Conservation (phyloP, 495 filamentous ascomycete genomes). For the Niebla homalea region DNA sequence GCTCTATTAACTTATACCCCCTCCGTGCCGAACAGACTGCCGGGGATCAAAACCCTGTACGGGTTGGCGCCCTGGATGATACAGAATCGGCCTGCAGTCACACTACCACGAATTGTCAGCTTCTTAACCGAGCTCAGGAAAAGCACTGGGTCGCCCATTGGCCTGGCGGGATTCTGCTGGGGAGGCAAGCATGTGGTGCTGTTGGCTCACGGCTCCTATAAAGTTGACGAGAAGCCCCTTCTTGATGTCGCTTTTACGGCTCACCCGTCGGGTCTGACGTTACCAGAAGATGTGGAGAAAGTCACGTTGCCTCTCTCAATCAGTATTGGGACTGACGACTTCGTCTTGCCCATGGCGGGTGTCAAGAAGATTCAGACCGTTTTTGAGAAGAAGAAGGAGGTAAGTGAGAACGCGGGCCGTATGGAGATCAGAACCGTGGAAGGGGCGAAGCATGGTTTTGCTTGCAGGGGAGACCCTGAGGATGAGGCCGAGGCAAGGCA, state of each 20-base stretch:
- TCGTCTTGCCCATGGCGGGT: slow-evolving; percentile 24
- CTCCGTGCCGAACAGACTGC: slow-evolving; percentile 9
- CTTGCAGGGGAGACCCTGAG: slow-evolving; percentile 34
- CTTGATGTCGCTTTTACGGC: slow-evolving; percentile 42
- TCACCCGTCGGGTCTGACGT: slow-evolving; percentile 36
- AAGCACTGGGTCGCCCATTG: slow-evolving; percentile 22
- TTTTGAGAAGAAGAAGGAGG: slow-evolving; percentile 26
- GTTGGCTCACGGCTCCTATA: slow-evolving; percentile 24
- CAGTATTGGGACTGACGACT: slow-evolving; percentile 42
- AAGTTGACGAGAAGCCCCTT: slow-evolving; percentile 22
- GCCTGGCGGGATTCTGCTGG: slow-evolving; percentile 47
- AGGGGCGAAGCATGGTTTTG: slow-evolving; percentile 50
- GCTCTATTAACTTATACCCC: background rate
- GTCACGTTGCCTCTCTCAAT: slow-evolving; percentile 40
- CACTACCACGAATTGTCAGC: slow-evolving; percentile 29
- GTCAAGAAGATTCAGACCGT: slow-evolving; percentile 31
- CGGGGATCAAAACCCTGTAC: slow-evolving; percentile 10
- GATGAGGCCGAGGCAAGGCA: slow-evolving; percentile 31
- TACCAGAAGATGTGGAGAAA: slow-evolving; percentile 42
- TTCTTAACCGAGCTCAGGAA: slow-evolving; percentile 36
- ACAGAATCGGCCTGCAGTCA: slow-evolving; percentile 21
- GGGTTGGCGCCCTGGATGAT: slow-evolving; percentile 25
- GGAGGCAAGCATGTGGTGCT: slow-evolving; percentile 36
- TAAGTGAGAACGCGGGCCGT: slow-evolving; percentile 15
- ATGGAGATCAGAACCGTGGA: slow-evolving; percentile 30